Conservation (phyloP, 176 grass and related monocot species). For the Metroxylon sagu region DNA sequence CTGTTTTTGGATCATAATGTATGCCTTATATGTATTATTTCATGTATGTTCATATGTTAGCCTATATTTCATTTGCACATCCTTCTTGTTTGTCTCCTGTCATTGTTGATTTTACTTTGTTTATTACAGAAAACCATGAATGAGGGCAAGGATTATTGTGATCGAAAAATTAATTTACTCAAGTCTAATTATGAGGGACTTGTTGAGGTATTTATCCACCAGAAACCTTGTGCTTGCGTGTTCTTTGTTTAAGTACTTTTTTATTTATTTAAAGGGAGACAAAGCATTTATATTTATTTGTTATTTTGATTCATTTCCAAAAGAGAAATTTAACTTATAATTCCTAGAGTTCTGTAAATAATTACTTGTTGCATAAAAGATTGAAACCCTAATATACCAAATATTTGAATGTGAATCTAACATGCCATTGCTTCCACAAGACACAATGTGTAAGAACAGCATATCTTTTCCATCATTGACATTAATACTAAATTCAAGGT, state of each 20-base stretch:
- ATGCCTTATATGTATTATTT: no score
- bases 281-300: no score
- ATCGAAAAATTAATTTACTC: slow-evolving; percentile 78
- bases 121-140: slow-evolving; percentile 69
- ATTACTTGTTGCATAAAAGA: no score
- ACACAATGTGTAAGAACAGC: background rate
- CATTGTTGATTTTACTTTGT: background rate
- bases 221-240: background rate
- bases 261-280: no score
- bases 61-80: background rate
- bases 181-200: slow-evolving; percentile 90
- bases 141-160: slow-evolving; percentile 91
- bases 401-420: background rate
- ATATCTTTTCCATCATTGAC: background rate
- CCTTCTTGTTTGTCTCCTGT: slow-evolving; percentile 10
- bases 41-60: no score
- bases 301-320: no score
- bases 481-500: no score
- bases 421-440: background rate
- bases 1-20: no score
- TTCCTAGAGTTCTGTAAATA: no score
- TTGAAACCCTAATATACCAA: background rate
- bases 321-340: no score
- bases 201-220: slow-evolving; percentile 49
- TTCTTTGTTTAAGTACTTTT: background rate